Evolutionary conservation across 139 green algal species (phyloP).

Genomic region (Volvox africanus): DNA sequence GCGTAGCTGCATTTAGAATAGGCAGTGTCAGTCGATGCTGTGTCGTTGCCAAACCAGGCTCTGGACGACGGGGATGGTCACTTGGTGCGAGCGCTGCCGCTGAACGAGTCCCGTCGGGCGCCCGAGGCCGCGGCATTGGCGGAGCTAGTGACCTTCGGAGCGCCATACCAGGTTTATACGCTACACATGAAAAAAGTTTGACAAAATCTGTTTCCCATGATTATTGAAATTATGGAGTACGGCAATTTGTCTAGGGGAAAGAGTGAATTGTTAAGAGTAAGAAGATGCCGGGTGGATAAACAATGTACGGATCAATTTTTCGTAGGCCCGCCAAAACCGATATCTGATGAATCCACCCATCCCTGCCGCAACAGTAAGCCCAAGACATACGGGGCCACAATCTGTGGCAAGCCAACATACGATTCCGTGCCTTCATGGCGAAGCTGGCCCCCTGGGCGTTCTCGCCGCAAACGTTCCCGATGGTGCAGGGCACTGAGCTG

Average conservation of each 20-base stretch:
- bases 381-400: conserved; percentile 6
- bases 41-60: not conserved
- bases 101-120: conserved; percentile 12
- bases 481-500: conserved; percentile 43
- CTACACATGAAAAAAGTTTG: too few species aligned
- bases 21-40: too few species aligned
- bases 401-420: conserved; percentile 47
- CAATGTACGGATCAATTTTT: too few species aligned
- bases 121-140: conserved; percentile 36
- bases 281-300: too few species aligned
- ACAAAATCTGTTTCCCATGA: too few species aligned
- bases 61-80: conserved; percentile 22
- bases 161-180: conserved; percentile 42
- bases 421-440: not conserved
- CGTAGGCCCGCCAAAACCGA: too few species aligned
- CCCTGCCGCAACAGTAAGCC: conserved; percentile 39
- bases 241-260: too few species aligned
- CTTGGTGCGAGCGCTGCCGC: not conserved
- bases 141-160: conserved; percentile 48
- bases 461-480: conserved; percentile 31
- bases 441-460: conserved; percentile 43
- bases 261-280: too few species aligned
- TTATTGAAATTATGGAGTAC: too few species aligned
- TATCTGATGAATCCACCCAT: too few species aligned
- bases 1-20: too few species aligned